Evolutionary conservation across 1,284 basidiomycete species (phyloP).

Genomic region (Boletus albobrunnescens): DNA sequence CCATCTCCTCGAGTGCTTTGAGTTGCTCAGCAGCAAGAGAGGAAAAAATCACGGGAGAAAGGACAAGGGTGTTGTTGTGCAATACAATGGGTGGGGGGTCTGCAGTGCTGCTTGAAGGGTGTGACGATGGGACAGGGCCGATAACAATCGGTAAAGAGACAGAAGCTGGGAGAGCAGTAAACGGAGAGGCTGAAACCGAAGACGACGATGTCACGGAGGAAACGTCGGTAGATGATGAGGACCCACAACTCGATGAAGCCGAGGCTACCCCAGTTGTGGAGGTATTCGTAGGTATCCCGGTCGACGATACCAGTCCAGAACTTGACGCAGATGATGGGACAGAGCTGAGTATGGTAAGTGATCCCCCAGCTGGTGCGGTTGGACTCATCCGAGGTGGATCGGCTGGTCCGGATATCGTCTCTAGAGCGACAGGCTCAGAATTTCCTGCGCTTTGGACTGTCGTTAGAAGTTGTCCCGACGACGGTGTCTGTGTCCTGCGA

Average conservation of each 20-base stretch:
- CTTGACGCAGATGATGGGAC: conserved; percentile 1
- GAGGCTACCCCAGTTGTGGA: background rate
- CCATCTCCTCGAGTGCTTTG: conserved; percentile 72
- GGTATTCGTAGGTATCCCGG: background rate
- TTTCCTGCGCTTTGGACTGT: conserved; percentile 5
- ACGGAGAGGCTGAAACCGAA: conserved; percentile 16
- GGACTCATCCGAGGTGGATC: conserved; percentile 4
- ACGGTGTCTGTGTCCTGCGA: conserved; percentile 2
- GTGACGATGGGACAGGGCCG: conserved; percentile 49
- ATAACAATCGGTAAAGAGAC: conserved; percentile 59
- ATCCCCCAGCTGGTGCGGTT: background rate
- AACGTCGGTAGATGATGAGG: conserved; percentile 12
- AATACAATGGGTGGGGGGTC: conserved; percentile 70
- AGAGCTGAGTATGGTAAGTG: background rate
- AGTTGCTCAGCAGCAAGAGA: conserved; percentile 73
- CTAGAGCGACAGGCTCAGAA: background rate
- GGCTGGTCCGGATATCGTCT: conserved; percentile 4
- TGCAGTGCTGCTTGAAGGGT: conserved; percentile 42
- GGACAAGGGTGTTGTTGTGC: conserved; percentile 79
- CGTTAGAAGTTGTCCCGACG: conserved; percentile 6
- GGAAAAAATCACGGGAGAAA: conserved; percentile 82
- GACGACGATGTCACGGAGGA: conserved; percentile 23
- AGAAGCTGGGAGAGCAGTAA: conserved; percentile 27
- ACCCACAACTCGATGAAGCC: background rate
- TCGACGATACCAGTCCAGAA: background rate